Conservation (phyloP, 2,329 filamentous ascomycete species). For the Epichloe sp. region DNA sequence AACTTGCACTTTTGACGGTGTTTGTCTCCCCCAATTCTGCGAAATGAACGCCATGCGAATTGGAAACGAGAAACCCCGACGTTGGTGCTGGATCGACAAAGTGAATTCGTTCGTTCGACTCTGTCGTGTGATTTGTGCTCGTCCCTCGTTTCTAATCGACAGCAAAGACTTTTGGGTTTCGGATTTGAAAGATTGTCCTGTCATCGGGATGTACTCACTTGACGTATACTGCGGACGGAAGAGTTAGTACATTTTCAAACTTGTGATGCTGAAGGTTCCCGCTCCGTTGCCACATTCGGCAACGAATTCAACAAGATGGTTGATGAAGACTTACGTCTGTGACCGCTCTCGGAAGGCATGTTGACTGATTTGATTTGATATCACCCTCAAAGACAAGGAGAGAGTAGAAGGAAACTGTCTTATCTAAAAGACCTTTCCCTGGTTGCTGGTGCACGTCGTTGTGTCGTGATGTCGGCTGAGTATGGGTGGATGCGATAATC, state of each 20-base stretch:
- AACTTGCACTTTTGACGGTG: neutral
- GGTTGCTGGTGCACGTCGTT: conserved; percentile 28
- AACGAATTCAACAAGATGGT: neutral
- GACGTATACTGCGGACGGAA: conserved; percentile 57
- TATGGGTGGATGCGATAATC: conserved; percentile 22
- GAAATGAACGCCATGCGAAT: neutral
- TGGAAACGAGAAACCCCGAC: neutral
- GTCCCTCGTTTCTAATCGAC: neutral
- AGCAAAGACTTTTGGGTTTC: neutral
- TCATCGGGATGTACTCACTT: conserved; percentile 50
- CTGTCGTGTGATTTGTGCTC: neutral
- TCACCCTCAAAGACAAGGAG: conserved; percentile 30
- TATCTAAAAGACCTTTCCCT: conserved; percentile 33
- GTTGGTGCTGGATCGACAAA: neutral
- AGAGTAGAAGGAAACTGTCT: conserved; percentile 28
- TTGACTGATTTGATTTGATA: conserved; percentile 41
- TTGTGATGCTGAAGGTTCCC: conserved; percentile 21
- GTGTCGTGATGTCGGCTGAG: conserved; percentile 25
- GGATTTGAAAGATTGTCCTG: neutral
- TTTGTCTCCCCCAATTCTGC: neutral
- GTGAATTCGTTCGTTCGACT: neutral
- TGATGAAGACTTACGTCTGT: conserved; percentile 60
- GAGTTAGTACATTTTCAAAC: neutral
- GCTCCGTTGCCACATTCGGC: neutral
- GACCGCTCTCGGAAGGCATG: conserved; percentile 80